Evolutionary conservation across 1,284 basidiomycete genomes (phyloP), one percentile per base, ranked within the genome.

Genomic region (Leccinum solheimii): DNA sequence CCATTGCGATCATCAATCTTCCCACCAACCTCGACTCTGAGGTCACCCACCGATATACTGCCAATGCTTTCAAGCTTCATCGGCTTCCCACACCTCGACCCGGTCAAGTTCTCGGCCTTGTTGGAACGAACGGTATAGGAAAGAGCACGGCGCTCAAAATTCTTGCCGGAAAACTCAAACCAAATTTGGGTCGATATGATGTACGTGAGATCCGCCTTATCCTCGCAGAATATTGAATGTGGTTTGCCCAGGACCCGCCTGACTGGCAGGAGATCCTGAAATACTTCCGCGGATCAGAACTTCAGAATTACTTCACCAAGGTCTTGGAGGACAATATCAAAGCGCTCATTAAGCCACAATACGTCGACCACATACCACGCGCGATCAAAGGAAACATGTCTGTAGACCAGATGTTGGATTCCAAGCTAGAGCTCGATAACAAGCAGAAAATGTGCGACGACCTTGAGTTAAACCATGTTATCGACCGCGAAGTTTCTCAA

Each of bases 231-330:
- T 50, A 56, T 51, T 57, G 51, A 56, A 62, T 43, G 6, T 52
- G 13, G 13, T 66, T 21, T 63, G 36, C 38, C 21, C 66, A 94
- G 90, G 92, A 97, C 73, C 95, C 95, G 26, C 95, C 95, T 40
- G 96, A 98, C 74, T 98, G 95, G 95, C 89, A 94, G 76, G 96
- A 98, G 73, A 97, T 98, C 68, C 80, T 98, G 59, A 96, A 96
- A 77, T 92, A 98, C 75, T 98, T 97, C 85, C 89, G 96, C 68
- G 96, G 96, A 48, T 97, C 95, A 3, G 95, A 98, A 77, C 83
- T 98, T 34, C 96, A 98, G 75, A 98, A 98, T 76, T 98, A 98
- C 81, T 98, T 98, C 78, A 98, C 95, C 57, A 97, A 97, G 78
- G 92, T 98, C n/a, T 83, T 98, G 26, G 96, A 98, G 78, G 96